These are phyloP conservation scores for Uronychia binucleata DNA, from an alignment of 73 alveolate genomes.

Conservation along the genomic window DNA sequence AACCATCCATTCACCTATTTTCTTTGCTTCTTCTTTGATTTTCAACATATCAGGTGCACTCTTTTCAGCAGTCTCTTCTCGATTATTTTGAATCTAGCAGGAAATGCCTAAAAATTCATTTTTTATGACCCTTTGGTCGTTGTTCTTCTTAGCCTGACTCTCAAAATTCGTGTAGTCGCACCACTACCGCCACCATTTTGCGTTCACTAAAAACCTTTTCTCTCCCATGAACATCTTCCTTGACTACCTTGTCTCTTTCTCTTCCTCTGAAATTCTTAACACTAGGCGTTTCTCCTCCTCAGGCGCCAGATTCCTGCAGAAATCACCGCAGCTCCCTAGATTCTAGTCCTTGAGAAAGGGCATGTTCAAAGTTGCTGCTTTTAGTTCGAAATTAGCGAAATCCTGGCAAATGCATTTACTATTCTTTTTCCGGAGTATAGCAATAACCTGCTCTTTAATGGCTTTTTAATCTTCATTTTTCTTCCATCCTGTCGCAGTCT, in stretches of 20 bases:
- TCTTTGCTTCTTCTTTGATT: background rate
- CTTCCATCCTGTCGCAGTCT: too few relatives aligned
- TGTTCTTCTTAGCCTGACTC: background rate
- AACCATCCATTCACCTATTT: background rate
- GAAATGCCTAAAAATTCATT: background rate
- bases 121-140: background rate
- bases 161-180: slow-evolving; percentile 48
- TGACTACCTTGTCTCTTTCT: slow-evolving; percentile 1
- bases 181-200: slow-evolving; percentile 58
- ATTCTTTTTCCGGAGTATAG: too few relatives aligned
- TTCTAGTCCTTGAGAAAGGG: too few relatives aligned
- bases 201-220: slow-evolving; percentile 20
- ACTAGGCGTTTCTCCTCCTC: slow-evolving; percentile 21
- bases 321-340: slow-evolving; percentile 43
- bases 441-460: too few relatives aligned
- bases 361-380: too few relatives aligned
- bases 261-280: slow-evolving; percentile 1
- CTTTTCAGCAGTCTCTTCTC: too few relatives aligned
- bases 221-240: slow-evolving; percentile 23
- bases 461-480: too few relatives aligned
- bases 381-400: too few relatives aligned
- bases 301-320: slow-evolving; percentile 17
- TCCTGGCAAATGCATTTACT: too few relatives aligned
- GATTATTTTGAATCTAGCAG: too few relatives aligned
- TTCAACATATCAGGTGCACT: background rate